phyloP scores from a whole-genome alignment of 345 rosid species.

The Murraya paniculata region DNA sequence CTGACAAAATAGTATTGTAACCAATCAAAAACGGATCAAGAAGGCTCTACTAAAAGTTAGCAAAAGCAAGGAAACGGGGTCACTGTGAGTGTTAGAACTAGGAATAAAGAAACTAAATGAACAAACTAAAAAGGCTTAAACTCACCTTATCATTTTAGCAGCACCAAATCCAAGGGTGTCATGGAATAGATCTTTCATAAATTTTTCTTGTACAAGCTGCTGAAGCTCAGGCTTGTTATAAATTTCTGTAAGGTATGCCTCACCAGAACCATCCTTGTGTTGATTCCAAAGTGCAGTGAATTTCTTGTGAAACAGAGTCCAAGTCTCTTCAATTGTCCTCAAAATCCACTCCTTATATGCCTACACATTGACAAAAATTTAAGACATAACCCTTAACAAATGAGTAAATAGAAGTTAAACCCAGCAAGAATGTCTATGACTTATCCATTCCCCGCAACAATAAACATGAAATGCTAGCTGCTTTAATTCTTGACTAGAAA shows the following conservation, averaged over 20 bases:
- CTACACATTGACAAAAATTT: constrained; percentile 32
- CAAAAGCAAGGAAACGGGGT: too few relatives aligned
- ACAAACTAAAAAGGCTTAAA: background rate
- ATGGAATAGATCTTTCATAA: constrained; percentile 66
- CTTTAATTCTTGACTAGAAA: background rate
- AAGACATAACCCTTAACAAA: background rate
- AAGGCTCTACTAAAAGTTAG: background rate
- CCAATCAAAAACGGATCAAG: background rate
- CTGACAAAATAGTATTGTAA: background rate
- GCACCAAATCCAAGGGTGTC: constrained; percentile 93
- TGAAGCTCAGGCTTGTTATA: constrained; percentile 61
- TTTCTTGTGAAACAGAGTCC: constrained; percentile 66
- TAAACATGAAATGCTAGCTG: background rate
- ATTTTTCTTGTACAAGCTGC: constrained; percentile 60
- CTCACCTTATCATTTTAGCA: constrained; percentile 93
- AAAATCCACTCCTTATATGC: constrained; percentile 73
- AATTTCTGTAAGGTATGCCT: constrained; percentile 81
- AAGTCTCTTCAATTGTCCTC: constrained; percentile 67
- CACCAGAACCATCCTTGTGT: constrained; percentile 78
- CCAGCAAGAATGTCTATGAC: background rate
- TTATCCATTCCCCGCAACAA: background rate
- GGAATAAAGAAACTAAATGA: background rate
- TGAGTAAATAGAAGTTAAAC: background rate
- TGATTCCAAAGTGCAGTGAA: constrained; percentile 70
- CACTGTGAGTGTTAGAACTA: background rate